These are phyloP conservation scores for Phalaenopsis aphrodite DNA, from an alignment of 106 monocot species.

Conservation along the genomic window DNA sequence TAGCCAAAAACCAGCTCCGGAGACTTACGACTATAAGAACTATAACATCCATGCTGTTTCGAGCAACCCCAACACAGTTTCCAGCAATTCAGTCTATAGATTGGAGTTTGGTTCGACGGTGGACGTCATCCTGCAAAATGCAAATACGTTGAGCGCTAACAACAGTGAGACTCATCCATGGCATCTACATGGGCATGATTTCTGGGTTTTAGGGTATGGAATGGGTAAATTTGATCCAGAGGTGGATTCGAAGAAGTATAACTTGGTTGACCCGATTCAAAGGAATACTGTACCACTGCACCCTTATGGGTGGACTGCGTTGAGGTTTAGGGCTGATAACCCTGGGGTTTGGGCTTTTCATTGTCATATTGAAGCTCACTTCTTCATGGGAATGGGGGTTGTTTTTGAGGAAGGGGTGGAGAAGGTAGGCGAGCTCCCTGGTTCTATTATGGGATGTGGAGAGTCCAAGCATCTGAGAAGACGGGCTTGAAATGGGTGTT, in stretches of 20 bases:
- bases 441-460: constrained; percentile 54
- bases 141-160: constrained; percentile 58
- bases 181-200: constrained; percentile 98
- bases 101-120: constrained; percentile 55
- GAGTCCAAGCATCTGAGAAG: constrained; percentile 15
- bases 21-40: constrained; percentile 37
- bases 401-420: constrained; percentile 73
- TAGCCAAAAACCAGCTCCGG: constrained; percentile 39
- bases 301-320: constrained; percentile 77
- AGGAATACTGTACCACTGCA: constrained; percentile 88
- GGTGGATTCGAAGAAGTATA: constrained; percentile 31
- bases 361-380: constrained; percentile 86
- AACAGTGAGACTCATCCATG: constrained; percentile 96
- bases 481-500: no score
- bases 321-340: constrained; percentile 72
- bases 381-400: constrained; percentile 89
- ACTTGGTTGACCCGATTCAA: constrained; percentile 69
- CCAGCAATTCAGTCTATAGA: constrained; percentile 35
- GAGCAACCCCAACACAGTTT: constrained; percentile 13
- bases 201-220: constrained; percentile 89
- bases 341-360: constrained; percentile 92
- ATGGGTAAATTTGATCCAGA: constrained; percentile 51
- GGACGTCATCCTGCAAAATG: constrained; percentile 84
- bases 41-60: constrained; percentile 13
- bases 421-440: constrained; percentile 44